These are phyloP conservation scores for Boletus rufocinnamomeus DNA, from an alignment of 768 basidiomycete species.

Conservation along the genomic window DNA sequence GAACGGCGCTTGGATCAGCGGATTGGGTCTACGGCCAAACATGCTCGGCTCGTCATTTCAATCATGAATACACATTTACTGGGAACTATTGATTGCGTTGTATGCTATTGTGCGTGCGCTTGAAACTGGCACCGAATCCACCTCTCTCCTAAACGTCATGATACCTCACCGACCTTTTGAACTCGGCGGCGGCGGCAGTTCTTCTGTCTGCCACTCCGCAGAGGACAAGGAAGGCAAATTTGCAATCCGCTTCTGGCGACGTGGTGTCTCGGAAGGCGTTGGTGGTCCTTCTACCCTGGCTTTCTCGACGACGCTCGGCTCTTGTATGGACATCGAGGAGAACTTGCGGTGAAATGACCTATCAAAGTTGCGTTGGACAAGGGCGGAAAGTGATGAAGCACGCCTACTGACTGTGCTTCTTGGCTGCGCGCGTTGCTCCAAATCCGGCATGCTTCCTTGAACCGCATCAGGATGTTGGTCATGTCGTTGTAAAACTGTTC, in stretches of 20 bases:
- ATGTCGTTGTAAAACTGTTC: conserved; percentile 91
- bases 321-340: conserved; percentile 36
- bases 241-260: conserved; percentile 32
- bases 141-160: neutral
- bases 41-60: neutral
- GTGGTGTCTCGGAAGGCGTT: conserved; percentile 10
- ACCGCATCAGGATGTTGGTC: conserved; percentile 64
- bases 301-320: conserved; percentile 16
- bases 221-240: conserved; percentile 51
- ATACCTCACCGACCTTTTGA: conserved; percentile 8
- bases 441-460: conserved; percentile 71
- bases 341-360: conserved; percentile 27
- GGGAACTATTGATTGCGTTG: neutral
- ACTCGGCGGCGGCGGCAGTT: conserved; percentile 47
- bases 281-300: neutral
- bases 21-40: neutral
- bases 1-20: too few relatives aligned
- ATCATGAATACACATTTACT: neutral
- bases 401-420: conserved; percentile 65
- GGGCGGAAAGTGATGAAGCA: neutral
- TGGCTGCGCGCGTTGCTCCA: conserved; percentile 74
- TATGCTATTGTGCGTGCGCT: neutral
- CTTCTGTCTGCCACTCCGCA: conserved; percentile 56
- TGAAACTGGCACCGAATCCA: neutral
- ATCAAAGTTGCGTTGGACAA: neutral